Percentiles rank a stretch among this genome's conserved stretches.
These are phyloP conservation scores for Pecoramyces ruminantium DNA, from an alignment of 192 early-diverging fungal genomes.

Conservation along the genomic window DNA sequence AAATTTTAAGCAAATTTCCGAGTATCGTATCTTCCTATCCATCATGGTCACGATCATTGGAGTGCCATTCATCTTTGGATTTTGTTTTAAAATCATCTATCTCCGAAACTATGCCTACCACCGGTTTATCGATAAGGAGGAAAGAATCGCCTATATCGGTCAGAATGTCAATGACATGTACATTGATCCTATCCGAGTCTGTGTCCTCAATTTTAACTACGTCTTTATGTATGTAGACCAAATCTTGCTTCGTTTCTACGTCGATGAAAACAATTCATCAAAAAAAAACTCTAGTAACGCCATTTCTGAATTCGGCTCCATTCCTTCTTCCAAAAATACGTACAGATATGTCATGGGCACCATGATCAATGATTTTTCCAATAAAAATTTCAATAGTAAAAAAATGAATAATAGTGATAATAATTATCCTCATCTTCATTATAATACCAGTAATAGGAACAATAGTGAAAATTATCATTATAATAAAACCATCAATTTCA, in stretches of 20 bases:
- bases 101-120: not conserved
- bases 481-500: too few relatives aligned
- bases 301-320: too few relatives aligned
- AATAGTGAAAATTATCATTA: too few relatives aligned
- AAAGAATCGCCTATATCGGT: not conserved
- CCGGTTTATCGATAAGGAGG: not conserved
- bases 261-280: not conserved
- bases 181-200: not conserved
- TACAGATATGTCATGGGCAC: too few relatives aligned
- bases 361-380: too few relatives aligned
- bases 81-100: not conserved
- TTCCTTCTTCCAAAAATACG: too few relatives aligned
- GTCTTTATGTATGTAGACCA: not conserved
- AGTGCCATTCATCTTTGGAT: not conserved
- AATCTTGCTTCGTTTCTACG: not conserved
- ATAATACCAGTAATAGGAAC: too few relatives aligned
- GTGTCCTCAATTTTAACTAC: not conserved
- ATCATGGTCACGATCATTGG: not conserved
- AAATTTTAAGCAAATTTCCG: not conserved
- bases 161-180: not conserved
- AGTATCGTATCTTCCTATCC: not conserved
- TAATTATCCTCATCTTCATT: too few relatives aligned
- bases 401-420: too few relatives aligned
- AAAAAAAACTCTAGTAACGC: not conserved
- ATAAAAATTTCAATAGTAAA: too few relatives aligned